Percentiles rank a stretch among this genome's conserved stretches.
These are phyloP conservation scores for Tetracladium setigerum DNA, from an alignment of 495 filamentous ascomycete genomes.

Conservation along the genomic window DNA sequence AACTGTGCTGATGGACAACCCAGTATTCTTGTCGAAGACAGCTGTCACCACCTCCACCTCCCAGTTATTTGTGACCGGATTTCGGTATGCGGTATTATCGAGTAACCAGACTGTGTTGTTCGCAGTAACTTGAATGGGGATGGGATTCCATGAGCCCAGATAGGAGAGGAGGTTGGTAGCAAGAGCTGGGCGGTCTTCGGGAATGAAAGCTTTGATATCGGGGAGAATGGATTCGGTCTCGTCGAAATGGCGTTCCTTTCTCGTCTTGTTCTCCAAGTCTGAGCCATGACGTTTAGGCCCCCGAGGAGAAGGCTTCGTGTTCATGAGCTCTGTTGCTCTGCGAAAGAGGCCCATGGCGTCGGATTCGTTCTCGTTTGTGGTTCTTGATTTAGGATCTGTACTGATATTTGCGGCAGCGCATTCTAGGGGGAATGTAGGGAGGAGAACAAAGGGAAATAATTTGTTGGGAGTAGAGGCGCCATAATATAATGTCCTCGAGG, in stretches of 20 bases:
- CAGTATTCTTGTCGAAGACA: slow-evolving; percentile 64
- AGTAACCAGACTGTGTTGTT: slow-evolving; percentile 77
- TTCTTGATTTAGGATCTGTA: too few species aligned
- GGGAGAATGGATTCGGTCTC: slow-evolving; percentile 32
- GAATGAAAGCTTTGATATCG: slow-evolving; percentile 20
- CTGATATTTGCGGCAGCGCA: too few species aligned
- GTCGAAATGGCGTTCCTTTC: slow-evolving; percentile 33
- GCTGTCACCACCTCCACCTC: slow-evolving; percentile 73
- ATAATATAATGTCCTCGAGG: too few species aligned
- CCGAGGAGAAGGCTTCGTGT: too few species aligned
- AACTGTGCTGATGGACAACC: slow-evolving; percentile 53
- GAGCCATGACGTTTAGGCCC: too few species aligned
- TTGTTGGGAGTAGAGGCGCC: too few species aligned
- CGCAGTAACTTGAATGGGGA: slow-evolving; percentile 28
- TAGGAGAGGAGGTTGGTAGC: slow-evolving; percentile 34
- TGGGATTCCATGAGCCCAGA: slow-evolving; percentile 36
- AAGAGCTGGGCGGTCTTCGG: slow-evolving; percentile 14
- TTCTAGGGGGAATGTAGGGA: too few species aligned
- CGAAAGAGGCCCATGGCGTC: too few species aligned
- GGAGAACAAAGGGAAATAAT: too few species aligned
- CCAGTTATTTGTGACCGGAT: slow-evolving; percentile 43
- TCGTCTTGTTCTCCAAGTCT: slow-evolving; percentile 32
- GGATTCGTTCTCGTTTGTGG: too few species aligned
- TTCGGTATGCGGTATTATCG: slow-evolving; percentile 79
- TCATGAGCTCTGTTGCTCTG: too few species aligned